phyloP scores from a whole-genome alignment of 1,284 basidiomycete species.

The Puccinia polysora region DNA sequence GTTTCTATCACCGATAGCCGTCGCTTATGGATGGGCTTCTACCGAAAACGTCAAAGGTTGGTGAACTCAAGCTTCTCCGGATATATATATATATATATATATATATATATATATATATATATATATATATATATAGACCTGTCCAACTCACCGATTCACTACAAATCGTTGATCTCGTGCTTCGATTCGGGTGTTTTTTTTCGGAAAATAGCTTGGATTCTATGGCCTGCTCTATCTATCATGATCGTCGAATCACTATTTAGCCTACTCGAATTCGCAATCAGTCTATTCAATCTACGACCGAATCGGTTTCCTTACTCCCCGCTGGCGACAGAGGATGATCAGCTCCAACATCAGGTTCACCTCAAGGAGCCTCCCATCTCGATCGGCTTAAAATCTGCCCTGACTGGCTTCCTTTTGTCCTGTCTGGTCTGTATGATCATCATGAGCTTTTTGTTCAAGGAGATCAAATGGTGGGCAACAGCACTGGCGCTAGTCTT shows the following conservation, averaged over 20 bases:
- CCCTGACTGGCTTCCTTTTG: conserved; percentile 18
- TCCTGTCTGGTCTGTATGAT: conserved; percentile 33
- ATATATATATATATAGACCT: background rate
- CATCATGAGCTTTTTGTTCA: conserved; percentile 28
- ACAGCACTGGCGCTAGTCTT: conserved; percentile 29
- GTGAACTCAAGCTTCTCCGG: conserved; percentile 50
- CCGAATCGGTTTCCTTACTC: background rate
- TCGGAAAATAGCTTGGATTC: too few species aligned
- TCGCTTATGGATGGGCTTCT: conserved; percentile 78
- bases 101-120: too few species aligned
- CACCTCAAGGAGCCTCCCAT: background rate
- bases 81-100: too few species aligned
- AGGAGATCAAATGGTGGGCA: conserved; percentile 42
- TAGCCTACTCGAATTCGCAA: conserved; percentile 65
- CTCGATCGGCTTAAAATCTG: conserved; percentile 14
- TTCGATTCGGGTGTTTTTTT: conserved; percentile 1
- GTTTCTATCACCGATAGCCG: conserved; percentile 78
- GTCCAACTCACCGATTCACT: background rate
- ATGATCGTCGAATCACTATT: conserved; percentile 86
- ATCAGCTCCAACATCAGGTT: background rate
- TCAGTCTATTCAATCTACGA: conserved; percentile 50
- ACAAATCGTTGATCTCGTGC: background rate
- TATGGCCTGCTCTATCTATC: conserved; percentile 89
- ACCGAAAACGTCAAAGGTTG: conserved; percentile 70
- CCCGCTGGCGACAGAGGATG: conserved; percentile 15